These are phyloP conservation scores for Stenogyne calaminthoides DNA, from an alignment of 305 asterid species.

Conservation along the genomic window DNA sequence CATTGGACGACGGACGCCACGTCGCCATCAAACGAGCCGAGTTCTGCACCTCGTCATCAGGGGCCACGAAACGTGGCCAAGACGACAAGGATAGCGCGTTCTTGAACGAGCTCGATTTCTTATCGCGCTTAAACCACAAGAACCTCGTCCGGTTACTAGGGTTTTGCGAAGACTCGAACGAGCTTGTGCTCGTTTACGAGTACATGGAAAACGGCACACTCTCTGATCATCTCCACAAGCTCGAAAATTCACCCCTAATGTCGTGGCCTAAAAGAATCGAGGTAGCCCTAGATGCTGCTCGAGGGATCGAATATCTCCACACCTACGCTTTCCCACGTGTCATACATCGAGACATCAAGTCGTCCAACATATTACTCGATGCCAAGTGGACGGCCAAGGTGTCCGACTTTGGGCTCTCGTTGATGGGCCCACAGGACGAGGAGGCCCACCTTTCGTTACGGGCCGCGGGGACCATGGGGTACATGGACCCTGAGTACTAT, in stretches of 20 bases:
- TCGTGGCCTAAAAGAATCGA: slow-evolving; percentile 71
- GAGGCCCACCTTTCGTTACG: slow-evolving; percentile 53
- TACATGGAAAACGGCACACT: slow-evolving; percentile 77
- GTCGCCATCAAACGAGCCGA: slow-evolving; percentile 86
- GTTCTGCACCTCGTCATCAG: slow-evolving; percentile 50
- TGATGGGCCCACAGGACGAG: slow-evolving; percentile 63
- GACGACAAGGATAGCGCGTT: slow-evolving; percentile 81
- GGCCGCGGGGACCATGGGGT: slow-evolving; percentile 84
- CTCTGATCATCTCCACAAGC: slow-evolving; percentile 71
- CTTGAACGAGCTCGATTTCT: slow-evolving; percentile 70
- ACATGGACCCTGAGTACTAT: slow-evolving; percentile 86
- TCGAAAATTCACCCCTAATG: slow-evolving; percentile 46
- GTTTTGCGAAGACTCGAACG: slow-evolving; percentile 65
- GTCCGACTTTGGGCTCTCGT: slow-evolving; percentile 84
- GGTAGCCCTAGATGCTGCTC: slow-evolving; percentile 81
- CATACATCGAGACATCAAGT: slow-evolving; percentile 91
- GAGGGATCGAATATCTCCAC: slow-evolving; percentile 90
- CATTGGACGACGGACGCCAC: slow-evolving; percentile 54
- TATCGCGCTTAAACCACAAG: slow-evolving; percentile 76
- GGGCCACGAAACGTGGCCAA: slow-evolving; percentile 44
- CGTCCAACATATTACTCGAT: slow-evolving; percentile 82
- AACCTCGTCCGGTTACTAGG: slow-evolving; percentile 74
- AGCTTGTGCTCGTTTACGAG: slow-evolving; percentile 68
- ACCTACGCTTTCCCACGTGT: slow-evolving; percentile 69
- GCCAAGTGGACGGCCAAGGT: slow-evolving; percentile 69